Base-by-base conservation (phyloP, 345 rosid genomes). In the Boechera stricta region DNA sequence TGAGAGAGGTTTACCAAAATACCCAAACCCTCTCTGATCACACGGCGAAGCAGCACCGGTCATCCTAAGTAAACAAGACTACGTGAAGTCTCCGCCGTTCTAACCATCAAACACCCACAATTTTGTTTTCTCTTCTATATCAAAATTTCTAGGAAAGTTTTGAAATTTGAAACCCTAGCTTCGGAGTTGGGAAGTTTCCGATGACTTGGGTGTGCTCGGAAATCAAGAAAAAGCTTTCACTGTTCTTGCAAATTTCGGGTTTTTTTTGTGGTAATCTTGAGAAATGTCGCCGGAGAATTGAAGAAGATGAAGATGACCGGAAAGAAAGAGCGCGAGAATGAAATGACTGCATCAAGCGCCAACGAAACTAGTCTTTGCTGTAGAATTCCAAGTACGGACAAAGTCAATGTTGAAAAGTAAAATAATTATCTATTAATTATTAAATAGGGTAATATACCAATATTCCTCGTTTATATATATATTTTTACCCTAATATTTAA, bases 11-110 rank as follows among this genome's bases (percentile, higher is more conserved):
- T 85, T 79, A 87, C 89, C 84, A 76, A 81, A 85, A 82, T 5
- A 9, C 83, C 87, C 78, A 79, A 91, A 79, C 88, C 90, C 87
- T 82, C 91, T 86, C 79, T 90, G 94, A 90, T 90, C 88, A 79
- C 85, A 85, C 87, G 47, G 85, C 80, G 81, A 86, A 81, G 88
- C 86, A 80, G 89, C 86, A 79, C 98, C 96, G 91, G 84, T 90
- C 96, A 90, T 94, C 87, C 82, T 91, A 89, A 72, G 84, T 84
- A 62, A 64, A 64, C 79, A 72, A 51, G 55, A 64, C 76, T 64
- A 67, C 76, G 68, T 77, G 67, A 74, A 77, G 76, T 73, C 69
- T 62, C 77, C 87, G 77, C 77, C 74, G 11, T 63, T 64, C 74
- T 72, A 80, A 80, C 82, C 82, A 80, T 79, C 67, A 69, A 79